phyloP scores from a whole-genome alignment of 2,329 filamentous ascomycete species.

The Penicillium polonicum region DNA sequence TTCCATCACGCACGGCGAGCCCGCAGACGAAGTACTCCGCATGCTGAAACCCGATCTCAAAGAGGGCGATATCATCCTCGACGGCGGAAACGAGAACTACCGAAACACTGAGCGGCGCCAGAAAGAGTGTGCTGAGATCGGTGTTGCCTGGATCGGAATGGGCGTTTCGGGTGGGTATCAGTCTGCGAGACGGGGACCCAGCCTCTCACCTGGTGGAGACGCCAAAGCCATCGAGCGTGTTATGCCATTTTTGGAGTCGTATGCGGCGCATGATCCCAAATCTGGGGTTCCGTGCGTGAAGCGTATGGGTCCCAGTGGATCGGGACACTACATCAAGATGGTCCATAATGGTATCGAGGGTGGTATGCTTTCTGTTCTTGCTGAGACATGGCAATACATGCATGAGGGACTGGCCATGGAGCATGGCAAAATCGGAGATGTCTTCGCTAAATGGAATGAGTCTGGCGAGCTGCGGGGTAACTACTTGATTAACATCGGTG shows the following conservation, averaged over 20 bases:
- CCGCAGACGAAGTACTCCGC: constrained; percentile 37
- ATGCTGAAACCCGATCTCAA: constrained; percentile 53
- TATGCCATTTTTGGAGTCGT: constrained; percentile 60
- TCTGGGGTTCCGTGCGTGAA: constrained; percentile 61
- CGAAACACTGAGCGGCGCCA: constrained; percentile 63
- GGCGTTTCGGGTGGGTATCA: constrained; percentile 71
- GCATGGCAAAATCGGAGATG: constrained; percentile 60
- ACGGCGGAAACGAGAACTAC: constrained; percentile 68
- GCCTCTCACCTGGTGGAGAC: constrained; percentile 66
- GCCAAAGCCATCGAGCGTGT: constrained; percentile 56
- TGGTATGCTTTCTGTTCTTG: constrained; percentile 64
- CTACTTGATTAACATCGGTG: constrained; percentile 63
- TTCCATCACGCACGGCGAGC: constrained; percentile 42
- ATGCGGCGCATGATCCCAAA: constrained; percentile 61
- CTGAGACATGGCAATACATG: constrained; percentile 66
- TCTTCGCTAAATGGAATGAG: constrained; percentile 61
- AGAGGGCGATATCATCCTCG: constrained; percentile 65
- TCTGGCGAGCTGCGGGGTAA: constrained; percentile 59
- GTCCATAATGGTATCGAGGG: constrained; percentile 73
- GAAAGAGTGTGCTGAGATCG: constrained; percentile 54
- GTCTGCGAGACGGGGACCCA: constrained; percentile 63
- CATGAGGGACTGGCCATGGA: constrained; percentile 56
- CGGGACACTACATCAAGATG: constrained; percentile 74
- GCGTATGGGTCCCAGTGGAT: constrained; percentile 60
- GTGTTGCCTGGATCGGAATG: constrained; percentile 65